Conservation (phyloP, 768 basidiomycete species). For the Lactarius tabidus region DNA sequence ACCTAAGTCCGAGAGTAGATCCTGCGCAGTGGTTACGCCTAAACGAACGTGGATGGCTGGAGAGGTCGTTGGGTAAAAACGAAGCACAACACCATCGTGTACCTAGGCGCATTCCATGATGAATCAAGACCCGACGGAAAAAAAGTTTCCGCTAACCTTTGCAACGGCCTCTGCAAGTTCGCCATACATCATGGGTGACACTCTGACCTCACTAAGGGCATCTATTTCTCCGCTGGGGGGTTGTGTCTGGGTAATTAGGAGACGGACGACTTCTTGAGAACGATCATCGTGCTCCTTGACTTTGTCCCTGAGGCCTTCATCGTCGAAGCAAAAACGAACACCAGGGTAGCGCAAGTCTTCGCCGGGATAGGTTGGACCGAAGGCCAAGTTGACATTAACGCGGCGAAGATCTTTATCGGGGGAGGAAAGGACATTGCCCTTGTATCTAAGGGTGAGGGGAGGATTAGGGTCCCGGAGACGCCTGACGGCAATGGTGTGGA, state of each 20-base stretch:
- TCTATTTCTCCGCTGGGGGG: conserved; percentile 53
- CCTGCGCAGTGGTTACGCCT: conserved; percentile 78
- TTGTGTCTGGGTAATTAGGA: conserved; percentile 68
- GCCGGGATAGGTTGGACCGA: conserved; percentile 80
- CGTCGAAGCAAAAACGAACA: conserved; percentile 80
- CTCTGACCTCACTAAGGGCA: conserved; percentile 67
- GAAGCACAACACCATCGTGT: conserved; percentile 65
- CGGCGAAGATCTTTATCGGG: conserved; percentile 56
- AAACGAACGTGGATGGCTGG: conserved; percentile 56
- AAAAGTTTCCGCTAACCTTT: conserved; percentile 43
- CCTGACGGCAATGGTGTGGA: conserved; percentile 73
- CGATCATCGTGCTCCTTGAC: conserved; percentile 52
- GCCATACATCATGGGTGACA: conserved; percentile 64
- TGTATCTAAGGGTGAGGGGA: conserved; percentile 65
- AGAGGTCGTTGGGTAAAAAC: conserved; percentile 57
- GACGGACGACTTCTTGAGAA: conserved; percentile 70
- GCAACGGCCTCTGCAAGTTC: conserved; percentile 64
- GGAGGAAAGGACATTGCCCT: conserved; percentile 58
- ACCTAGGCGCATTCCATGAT: conserved; percentile 41
- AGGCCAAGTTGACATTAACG: conserved; percentile 62
- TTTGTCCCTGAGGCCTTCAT: conserved; percentile 54
- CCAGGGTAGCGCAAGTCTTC: conserved; percentile 80
- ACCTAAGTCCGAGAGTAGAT: conserved; percentile 73
- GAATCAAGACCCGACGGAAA: background rate
- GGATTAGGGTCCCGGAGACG: conserved; percentile 64